Evolutionary conservation across 306 rosid genomes (phyloP).

Genomic region (Cucumis cinereus): DNA sequence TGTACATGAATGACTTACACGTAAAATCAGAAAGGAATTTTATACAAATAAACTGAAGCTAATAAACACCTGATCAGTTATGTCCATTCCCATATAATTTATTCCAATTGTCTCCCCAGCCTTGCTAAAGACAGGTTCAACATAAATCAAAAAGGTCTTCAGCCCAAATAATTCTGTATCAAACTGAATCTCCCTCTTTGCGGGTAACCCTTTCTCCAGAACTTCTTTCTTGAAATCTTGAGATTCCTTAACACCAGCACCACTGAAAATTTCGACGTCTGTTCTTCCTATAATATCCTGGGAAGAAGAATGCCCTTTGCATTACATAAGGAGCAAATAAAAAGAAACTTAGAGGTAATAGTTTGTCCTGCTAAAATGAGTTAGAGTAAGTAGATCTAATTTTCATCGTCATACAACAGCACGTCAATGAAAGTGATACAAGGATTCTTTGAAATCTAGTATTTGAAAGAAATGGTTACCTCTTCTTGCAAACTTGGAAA

Average conservation of each 20-base stretch:
- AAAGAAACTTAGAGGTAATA: background rate
- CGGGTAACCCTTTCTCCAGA: conserved; percentile 69
- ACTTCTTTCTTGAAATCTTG: conserved; percentile 93
- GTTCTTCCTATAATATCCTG: conserved; percentile 94
- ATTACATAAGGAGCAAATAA: conserved; percentile 13
- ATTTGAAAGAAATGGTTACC: conserved; percentile 43
- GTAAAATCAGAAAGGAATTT: background rate
- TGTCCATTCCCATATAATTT: conserved; percentile 96
- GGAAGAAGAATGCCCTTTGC: conserved; percentile 6
- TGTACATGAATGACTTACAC: background rate
- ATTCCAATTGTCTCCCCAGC: conserved; percentile 84
- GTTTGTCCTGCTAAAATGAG: background rate
- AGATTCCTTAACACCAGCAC: conserved; percentile 76
- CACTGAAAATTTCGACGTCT: conserved; percentile 82
- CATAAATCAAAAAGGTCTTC: conserved; percentile 79
- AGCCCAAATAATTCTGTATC: conserved; percentile 76
- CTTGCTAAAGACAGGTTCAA: conserved; percentile 89
- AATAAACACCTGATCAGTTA: conserved; percentile 68
- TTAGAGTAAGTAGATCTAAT: background rate
- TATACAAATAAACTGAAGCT: background rate
- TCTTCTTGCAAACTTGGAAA: conserved; percentile 91
- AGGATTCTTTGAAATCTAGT: conserved; percentile 18
- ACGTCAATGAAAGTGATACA: background rate
- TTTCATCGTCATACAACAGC: background rate
- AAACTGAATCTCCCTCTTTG: conserved; percentile 85